Conservation (phyloP, 129 eudicot genomes). For the Lactuca sativa region DNA sequence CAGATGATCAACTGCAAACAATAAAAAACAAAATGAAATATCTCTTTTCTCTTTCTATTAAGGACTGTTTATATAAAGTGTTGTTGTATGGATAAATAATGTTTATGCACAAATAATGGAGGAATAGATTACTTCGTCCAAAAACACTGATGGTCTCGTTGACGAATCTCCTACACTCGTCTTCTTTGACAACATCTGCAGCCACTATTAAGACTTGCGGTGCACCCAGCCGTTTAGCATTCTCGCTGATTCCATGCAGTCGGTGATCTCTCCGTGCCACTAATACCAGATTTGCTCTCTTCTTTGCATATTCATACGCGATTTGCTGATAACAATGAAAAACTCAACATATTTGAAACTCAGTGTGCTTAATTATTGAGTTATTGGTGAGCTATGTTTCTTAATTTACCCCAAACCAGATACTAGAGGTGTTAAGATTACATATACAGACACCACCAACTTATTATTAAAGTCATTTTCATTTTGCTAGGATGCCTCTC, state of each 20-base stretch:
- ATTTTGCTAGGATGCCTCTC: no score
- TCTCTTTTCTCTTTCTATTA: no score
- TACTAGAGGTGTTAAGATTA: neutral
- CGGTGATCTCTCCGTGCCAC: constrained; percentile 86
- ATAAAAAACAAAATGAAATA: neutral
- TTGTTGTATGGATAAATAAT: no score
- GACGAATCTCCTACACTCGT: constrained; percentile 82
- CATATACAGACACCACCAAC: neutral
- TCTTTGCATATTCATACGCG: constrained; percentile 91
- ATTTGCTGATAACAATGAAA: constrained; percentile 57
- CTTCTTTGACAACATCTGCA: constrained; percentile 97
- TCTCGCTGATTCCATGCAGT: constrained; percentile 74
- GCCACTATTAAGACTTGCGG: constrained; percentile 69
- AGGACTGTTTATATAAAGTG: no score
- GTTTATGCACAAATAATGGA: neutral
- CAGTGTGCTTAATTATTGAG: neutral
- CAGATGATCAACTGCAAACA: constrained; percentile 84
- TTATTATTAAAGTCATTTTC: no score
- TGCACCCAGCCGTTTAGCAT: constrained; percentile 75
- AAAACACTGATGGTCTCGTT: constrained; percentile 52
- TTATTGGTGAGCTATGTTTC: neutral
- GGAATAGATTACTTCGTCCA: constrained; percentile 61
- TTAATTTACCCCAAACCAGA: neutral
- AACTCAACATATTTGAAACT: neutral
- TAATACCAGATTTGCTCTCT: constrained; percentile 76